A percentile compares a stretch with the other conserved stretches of the same genome.
Conservation (phyloP, 768 basidiomycete species). For the Candolleomyces aberdarensis region DNA sequence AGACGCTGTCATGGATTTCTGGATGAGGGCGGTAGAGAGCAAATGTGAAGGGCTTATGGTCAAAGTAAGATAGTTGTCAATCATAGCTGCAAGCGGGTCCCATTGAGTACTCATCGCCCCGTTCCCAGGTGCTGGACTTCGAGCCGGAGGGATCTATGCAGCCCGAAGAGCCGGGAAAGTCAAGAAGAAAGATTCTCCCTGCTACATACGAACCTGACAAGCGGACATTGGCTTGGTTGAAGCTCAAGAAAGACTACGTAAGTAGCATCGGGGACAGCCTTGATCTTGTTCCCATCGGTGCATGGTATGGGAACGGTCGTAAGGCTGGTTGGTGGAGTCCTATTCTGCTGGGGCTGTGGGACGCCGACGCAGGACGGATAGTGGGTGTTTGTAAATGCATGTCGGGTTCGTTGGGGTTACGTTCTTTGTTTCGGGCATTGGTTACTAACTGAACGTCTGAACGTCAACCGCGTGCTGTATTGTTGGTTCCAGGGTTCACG, state of each 20-base stretch:
- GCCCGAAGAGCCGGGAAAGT: constrained; percentile 22
- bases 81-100: background rate
- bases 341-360: constrained; percentile 75
- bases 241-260: constrained; percentile 92
- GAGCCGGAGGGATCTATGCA: constrained; percentile 1
- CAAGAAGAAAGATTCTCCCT: constrained; percentile 62
- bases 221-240: constrained; percentile 83
- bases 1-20: constrained; percentile 69
- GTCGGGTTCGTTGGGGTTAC: constrained; percentile 51
- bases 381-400: constrained; percentile 90
- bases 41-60: constrained; percentile 94
- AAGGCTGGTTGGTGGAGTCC: constrained; percentile 94
- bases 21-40: constrained; percentile 69
- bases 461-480: constrained; percentile 1
- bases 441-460: background rate
- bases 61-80: constrained; percentile 48
- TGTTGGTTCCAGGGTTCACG: constrained; percentile 60
- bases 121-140: constrained; percentile 40
- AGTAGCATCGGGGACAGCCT: constrained; percentile 72
- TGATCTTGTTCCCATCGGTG: constrained; percentile 71
- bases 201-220: constrained; percentile 92
- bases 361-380: constrained; percentile 54
- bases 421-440: background rate
- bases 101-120: background rate
- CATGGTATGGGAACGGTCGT: constrained; percentile 88